A percentile compares a stretch with the other conserved stretches of the same genome.
phyloP scores from a whole-genome alignment of 2,329 filamentous ascomycete species.

The Epichloe sibirici region DNA sequence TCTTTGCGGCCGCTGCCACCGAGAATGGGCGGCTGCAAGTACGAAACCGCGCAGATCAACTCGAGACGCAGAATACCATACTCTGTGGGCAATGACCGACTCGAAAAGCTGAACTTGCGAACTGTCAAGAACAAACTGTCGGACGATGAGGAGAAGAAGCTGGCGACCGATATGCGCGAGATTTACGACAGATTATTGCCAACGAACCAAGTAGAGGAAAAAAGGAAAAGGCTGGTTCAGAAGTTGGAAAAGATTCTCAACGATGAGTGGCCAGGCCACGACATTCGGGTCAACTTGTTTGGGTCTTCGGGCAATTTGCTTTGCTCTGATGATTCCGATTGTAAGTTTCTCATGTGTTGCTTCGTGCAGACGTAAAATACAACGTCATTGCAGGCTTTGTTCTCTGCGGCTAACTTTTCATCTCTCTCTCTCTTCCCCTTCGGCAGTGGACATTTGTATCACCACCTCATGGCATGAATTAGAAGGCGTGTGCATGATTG shows the following conservation, averaged over 20 bases:
- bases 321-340: constrained; percentile 91
- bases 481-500: constrained; percentile 82
- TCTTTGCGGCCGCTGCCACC: constrained; percentile 54
- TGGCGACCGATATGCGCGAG: constrained; percentile 74
- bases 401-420: constrained; percentile 6
- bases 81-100: constrained; percentile 66
- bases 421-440: neutral
- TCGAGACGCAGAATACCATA: constrained; percentile 85
- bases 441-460: constrained; percentile 88
- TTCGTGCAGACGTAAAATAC: neutral
- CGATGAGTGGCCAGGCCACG: constrained; percentile 78
- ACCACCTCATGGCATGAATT: constrained; percentile 80
- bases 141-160: constrained; percentile 58
- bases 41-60: constrained; percentile 74
- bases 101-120: constrained; percentile 59
- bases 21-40: constrained; percentile 58
- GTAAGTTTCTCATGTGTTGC: constrained; percentile 38
- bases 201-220: constrained; percentile 63
- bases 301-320: constrained; percentile 95
- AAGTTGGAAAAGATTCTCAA: constrained; percentile 86
- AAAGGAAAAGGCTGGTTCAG: constrained; percentile 62
- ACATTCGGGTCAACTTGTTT: constrained; percentile 87
- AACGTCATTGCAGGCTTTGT: neutral
- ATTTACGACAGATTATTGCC: constrained; percentile 80
- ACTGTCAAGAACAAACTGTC: constrained; percentile 62